Conservation (phyloP, 1,284 basidiomycete genomes). For the Ustilago crameri region DNA sequence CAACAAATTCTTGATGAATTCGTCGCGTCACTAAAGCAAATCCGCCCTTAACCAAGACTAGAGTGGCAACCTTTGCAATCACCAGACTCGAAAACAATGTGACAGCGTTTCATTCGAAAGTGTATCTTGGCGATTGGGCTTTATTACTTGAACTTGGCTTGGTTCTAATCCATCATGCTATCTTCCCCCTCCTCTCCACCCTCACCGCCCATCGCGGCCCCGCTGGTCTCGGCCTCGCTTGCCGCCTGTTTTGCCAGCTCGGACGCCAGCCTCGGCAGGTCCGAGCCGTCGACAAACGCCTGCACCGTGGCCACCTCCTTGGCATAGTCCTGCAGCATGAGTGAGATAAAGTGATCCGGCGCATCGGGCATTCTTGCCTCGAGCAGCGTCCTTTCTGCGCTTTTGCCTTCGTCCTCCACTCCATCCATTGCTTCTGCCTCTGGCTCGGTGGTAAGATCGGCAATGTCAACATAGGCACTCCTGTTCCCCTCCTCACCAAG, state of each 20-base stretch:
- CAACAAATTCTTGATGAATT: too few species aligned
- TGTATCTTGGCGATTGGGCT: too few species aligned
- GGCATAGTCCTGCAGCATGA: constrained; percentile 13
- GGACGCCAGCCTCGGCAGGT: constrained; percentile 27
- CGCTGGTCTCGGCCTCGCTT: background rate
- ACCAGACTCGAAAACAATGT: too few species aligned
- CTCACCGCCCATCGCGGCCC: background rate
- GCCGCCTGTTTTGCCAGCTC: constrained; percentile 36
- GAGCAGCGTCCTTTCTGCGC: constrained; percentile 4
- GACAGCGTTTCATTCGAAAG: too few species aligned
- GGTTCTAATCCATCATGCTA: constrained; percentile 14
- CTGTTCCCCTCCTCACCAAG: constrained; percentile 14
- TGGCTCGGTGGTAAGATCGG: constrained; percentile 5
- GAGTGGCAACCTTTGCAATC: too few species aligned
- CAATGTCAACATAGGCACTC: constrained; percentile 4
- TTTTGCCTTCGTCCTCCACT: background rate
- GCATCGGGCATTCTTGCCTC: constrained; percentile 10
- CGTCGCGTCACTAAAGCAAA: too few species aligned
- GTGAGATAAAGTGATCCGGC: constrained; percentile 12
- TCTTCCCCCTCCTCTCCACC: constrained; percentile 8
- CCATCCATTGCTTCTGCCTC: constrained; percentile 1
- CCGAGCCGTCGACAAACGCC: constrained; percentile 28
- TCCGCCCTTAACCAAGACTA: too few species aligned
- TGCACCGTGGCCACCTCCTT: constrained; percentile 26
- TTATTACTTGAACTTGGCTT: too few species aligned